phyloP scores from a whole-genome alignment of 495 filamentous ascomycete genomes.

The Echria macrotheca region DNA sequence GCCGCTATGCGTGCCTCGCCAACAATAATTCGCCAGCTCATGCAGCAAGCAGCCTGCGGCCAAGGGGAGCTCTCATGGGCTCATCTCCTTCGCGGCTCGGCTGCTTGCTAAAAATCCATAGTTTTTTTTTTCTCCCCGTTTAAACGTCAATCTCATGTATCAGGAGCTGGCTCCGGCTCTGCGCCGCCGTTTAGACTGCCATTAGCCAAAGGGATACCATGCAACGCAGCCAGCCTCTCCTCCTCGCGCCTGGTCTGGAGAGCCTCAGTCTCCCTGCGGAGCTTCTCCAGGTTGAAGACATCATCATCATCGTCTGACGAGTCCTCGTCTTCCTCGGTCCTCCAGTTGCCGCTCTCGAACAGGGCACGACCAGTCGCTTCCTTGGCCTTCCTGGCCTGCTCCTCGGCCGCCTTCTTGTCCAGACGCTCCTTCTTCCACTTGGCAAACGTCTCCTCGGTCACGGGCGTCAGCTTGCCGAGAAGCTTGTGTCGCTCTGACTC shows the following conservation, averaged over 20 bases:
- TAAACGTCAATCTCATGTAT: conserved; percentile 27
- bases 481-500: conserved; percentile 93
- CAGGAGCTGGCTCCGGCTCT: conserved; percentile 16
- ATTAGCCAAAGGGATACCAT: conserved; percentile 17
- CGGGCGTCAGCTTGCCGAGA: conserved; percentile 82
- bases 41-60: not conserved
- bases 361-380: conserved; percentile 90
- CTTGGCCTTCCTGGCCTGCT: conserved; percentile 80
- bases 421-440: conserved; percentile 93
- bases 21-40: too few relatives aligned
- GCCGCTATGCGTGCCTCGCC: too few relatives aligned
- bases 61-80: conserved; percentile 1
- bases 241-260: conserved; percentile 58
- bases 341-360: conserved; percentile 96
- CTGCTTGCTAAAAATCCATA: too few relatives aligned
- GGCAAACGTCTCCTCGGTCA: conserved; percentile 85
- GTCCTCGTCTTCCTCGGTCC: conserved; percentile 60
- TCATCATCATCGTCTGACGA: conserved; percentile 53
- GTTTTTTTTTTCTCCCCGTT: too few relatives aligned
- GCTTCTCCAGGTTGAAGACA: conserved; percentile 71
- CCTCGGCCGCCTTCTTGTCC: conserved; percentile 91
- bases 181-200: conserved; percentile 3
- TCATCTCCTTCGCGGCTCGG: not conserved
- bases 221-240: conserved; percentile 42
- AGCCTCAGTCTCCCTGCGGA: conserved; percentile 65